Base-by-base conservation (phyloP, 1,284 basidiomycete genomes). In the Cutaneotrichosporon cyanovorans region DNA sequence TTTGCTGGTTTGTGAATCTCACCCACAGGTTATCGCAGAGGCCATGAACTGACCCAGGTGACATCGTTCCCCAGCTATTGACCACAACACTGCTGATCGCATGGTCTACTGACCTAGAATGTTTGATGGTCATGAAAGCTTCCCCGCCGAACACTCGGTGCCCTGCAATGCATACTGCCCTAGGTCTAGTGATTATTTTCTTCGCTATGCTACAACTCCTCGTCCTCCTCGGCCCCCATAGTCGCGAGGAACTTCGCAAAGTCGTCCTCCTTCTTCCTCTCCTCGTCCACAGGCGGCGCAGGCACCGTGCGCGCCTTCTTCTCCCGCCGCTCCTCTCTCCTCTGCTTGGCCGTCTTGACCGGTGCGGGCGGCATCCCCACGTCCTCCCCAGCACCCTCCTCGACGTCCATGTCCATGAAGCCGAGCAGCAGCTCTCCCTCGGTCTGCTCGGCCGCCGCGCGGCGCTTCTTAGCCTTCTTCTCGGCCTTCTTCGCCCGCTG, bases 161-260 rank as follows among this genome's bases (percentile, higher is more conserved):
- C n/a, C n/a, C n/a, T n/a, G n/a, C n/a, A 28, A 34, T 34, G 14
- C 32, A 14, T 34, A 34, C 14, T 9, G n/a, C n/a, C n/a, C n/a
- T n/a, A n/a, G n/a, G n/a, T n/a, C n/a, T n/a, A n/a, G n/a, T n/a
- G n/a, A n/a, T n/a, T 20, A 11, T 38, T 7, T n/a, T n/a, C n/a
- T n/a, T n/a, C n/a, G n/a, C n/a, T n/a, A 7, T 10, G 31, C 47
- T 48, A 48, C 31, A 48, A 34, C 40, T 46, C 45, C 42, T 48
- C 47, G 32, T 48, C 47, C 30, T 44, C 41, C 31, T 62, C 57
- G 64, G 62, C 68, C 37, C 68, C 68, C 41, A 71, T 64, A 21
- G 54, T 61, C 19, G 66, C 55, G 40, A 72, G 57, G 57, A 72
- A 72, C 37, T 51, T 63, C 16, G 66, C 68, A 59, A 72, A 72